Evolutionary conservation across 768 basidiomycete species (phyloP).

Genomic region (Russula earlei): DNA sequence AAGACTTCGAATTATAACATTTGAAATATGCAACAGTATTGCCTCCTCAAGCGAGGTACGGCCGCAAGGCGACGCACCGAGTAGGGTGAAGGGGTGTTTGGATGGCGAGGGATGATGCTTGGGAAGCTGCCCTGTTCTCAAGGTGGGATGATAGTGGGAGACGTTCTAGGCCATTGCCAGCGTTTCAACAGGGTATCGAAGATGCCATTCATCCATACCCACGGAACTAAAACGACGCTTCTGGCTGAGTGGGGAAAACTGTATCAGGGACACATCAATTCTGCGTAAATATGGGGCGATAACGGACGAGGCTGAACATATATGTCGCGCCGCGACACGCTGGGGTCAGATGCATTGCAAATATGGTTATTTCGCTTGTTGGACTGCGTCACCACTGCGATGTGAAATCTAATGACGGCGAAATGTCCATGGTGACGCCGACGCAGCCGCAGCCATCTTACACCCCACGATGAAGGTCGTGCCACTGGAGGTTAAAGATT

Average conservation of each 20-base stretch:
- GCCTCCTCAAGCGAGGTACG: not conserved
- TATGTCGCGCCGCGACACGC: too few relatives aligned
- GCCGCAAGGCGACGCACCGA: not conserved
- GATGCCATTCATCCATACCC: slow-evolving; percentile 1
- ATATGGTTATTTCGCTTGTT: not conserved
- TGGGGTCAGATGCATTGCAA: slow-evolving; percentile 3
- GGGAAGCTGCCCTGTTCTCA: slow-evolving; percentile 10
- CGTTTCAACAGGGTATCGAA: slow-evolving; percentile 9
- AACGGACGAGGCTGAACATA: not conserved
- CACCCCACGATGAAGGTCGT: not conserved
- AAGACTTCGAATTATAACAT: too few relatives aligned
- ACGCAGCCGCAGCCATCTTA: not conserved
- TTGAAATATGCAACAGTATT: not conserved
- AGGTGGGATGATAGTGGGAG: slow-evolving; percentile 7
- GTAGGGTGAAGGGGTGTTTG: slow-evolving; percentile 5
- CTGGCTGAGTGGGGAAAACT: slow-evolving; percentile 1
- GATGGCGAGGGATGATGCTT: not conserved
- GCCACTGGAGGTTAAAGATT: not conserved
- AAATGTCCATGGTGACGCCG: slow-evolving; percentile 6
- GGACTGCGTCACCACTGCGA: slow-evolving; percentile 6
- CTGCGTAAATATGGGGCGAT: slow-evolving; percentile 4
- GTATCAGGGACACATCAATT: slow-evolving; percentile 8
- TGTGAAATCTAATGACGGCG: not conserved
- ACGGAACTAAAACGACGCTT: not conserved
- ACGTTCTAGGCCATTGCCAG: slow-evolving; percentile 13